phyloP scores from a whole-genome alignment of 495 filamentous ascomycete genomes.

The Xylaria curta region DNA sequence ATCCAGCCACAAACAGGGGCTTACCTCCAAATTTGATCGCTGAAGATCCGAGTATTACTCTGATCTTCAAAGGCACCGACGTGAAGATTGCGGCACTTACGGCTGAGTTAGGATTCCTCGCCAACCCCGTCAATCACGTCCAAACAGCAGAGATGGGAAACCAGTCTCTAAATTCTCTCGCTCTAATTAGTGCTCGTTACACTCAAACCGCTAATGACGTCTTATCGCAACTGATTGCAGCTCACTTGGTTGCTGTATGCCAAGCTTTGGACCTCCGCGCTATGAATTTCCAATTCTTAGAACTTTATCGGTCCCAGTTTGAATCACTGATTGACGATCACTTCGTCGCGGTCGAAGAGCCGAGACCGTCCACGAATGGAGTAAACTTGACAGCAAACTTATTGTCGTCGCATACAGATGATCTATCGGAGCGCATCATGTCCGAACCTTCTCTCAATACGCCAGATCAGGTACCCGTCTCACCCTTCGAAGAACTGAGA shows the following conservation, averaged over 20 bases:
- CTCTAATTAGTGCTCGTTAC: slow-evolving; percentile 57
- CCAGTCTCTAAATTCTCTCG: slow-evolving; percentile 59
- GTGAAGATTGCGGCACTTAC: slow-evolving; percentile 58
- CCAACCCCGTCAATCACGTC: slow-evolving; percentile 57
- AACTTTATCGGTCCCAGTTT: slow-evolving; percentile 1
- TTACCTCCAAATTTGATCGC: slow-evolving; percentile 57
- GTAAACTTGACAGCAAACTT: neutral
- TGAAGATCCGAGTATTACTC: slow-evolving; percentile 57
- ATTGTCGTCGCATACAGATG: neutral
- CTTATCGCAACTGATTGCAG: slow-evolving; percentile 55
- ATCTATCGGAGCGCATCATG: neutral
- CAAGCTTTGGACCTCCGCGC: slow-evolving; percentile 51
- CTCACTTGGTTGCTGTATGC: slow-evolving; percentile 56
- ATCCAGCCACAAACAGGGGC: slow-evolving; percentile 52
- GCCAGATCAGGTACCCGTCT: neutral
- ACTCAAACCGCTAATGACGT: slow-evolving; percentile 60
- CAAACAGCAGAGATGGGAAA: slow-evolving; percentile 60
- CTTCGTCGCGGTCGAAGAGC: neutral
- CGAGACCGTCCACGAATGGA: neutral
- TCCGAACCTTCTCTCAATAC: neutral
- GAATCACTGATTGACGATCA: neutral
- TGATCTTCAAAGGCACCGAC: slow-evolving; percentile 59
- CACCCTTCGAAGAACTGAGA: neutral
- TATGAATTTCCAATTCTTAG: slow-evolving; percentile 30
- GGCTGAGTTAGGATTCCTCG: slow-evolving; percentile 54